phyloP scores from a whole-genome alignment of 2,329 filamentous ascomycete genomes.

The Penicillium verrucosum region DNA sequence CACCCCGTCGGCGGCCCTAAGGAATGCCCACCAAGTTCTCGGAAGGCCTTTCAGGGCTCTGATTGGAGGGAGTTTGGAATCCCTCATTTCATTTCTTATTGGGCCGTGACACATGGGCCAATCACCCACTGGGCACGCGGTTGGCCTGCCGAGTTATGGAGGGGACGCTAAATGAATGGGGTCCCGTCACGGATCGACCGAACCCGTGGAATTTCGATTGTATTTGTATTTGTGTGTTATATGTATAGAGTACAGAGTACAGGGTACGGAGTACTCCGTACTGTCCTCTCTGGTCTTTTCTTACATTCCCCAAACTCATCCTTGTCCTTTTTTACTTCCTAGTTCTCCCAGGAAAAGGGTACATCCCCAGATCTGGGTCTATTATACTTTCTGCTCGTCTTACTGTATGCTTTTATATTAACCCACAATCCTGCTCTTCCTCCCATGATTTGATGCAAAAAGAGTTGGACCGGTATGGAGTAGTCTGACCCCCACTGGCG shows the following conservation, averaged over 20 bases:
- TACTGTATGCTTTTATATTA: background rate
- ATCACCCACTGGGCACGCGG: constrained; percentile 5
- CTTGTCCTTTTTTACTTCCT: background rate
- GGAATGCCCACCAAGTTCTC: constrained; percentile 6
- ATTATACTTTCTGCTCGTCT: background rate
- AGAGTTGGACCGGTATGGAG: background rate
- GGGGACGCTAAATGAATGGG: constrained; percentile 13
- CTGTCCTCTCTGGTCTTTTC: too few relatives aligned
- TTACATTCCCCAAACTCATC: background rate
- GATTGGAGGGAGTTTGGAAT: constrained; percentile 13
- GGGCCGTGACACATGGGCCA: constrained; percentile 4
- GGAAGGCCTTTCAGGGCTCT: constrained; percentile 8
- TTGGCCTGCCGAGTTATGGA: constrained; percentile 13
- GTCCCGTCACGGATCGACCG: constrained; percentile 8
- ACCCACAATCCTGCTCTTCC: background rate
- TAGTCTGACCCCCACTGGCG: background rate
- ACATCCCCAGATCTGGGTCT: background rate
- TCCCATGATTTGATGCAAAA: background rate
- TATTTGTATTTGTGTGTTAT: background rate
- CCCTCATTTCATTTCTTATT: constrained; percentile 16
- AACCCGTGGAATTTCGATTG: constrained; percentile 2
- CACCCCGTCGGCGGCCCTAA: constrained; percentile 7
- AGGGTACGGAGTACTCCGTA: background rate
- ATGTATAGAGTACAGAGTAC: background rate
- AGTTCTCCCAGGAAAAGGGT: background rate